These are phyloP conservation scores for Artemisia tridentata DNA, from an alignment of 129 eudicot genomes.

Conservation along the genomic window DNA sequence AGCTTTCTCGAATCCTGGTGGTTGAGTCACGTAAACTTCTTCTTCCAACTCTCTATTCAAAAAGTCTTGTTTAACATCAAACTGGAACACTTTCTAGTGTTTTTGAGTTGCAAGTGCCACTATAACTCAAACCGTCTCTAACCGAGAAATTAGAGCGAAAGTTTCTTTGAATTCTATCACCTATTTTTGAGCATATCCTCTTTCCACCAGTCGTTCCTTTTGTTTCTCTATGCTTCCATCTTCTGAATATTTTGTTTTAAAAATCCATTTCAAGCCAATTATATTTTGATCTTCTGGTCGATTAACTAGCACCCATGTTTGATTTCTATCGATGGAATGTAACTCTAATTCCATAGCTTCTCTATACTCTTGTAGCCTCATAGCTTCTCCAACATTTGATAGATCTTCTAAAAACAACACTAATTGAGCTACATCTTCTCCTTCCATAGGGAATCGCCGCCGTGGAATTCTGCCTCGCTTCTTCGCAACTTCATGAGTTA, in stretches of 20 bases:
- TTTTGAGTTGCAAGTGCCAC: not conserved
- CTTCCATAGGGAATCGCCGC: not conserved
- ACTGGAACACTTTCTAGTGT: too few relatives aligned
- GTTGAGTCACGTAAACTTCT: not conserved
- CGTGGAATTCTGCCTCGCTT: slow-evolving; percentile 8
- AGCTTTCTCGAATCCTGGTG: slow-evolving; percentile 2
- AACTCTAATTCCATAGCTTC: not conserved
- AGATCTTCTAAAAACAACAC: not conserved
- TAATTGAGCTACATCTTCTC: not conserved
- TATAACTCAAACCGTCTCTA: not conserved
- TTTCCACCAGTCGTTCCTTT: not conserved
- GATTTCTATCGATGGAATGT: not conserved
- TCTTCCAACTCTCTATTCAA: too few relatives aligned
- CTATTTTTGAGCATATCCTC: not conserved
- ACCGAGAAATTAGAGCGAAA: not conserved
- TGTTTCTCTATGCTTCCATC: not conserved
- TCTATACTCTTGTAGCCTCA: too few relatives aligned
- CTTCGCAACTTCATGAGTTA: not conserved
- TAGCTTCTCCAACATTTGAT: slow-evolving; percentile 1
- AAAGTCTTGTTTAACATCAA: too few relatives aligned
- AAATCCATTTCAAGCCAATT: not conserved
- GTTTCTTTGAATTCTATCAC: not conserved
- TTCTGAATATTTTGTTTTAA: not conserved
- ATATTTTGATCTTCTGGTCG: slow-evolving; percentile 4
- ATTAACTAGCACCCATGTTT: slow-evolving; percentile 2